Evolutionary conservation across 768 basidiomycete genomes (phyloP), one percentile per base, ranked within the genome.

Genomic region (Serendipita sp.): DNA sequence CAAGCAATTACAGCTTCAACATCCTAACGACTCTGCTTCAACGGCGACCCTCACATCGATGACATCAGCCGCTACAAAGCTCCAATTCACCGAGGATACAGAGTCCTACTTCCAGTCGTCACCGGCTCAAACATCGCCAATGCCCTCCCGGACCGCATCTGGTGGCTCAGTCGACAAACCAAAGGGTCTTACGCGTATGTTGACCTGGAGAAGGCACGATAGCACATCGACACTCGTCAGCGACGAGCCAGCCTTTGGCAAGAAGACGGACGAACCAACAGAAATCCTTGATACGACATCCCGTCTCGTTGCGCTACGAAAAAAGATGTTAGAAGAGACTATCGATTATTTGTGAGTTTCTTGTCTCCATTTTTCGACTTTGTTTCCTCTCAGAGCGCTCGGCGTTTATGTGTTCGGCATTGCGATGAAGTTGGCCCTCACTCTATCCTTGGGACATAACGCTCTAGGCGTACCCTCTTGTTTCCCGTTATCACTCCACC

Each of bases 261-360:
- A 53, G 52, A 16, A 16, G 52, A 29, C 23, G 29, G 52, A 53
- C 15, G 52, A 53, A 29, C 52, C 52, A 11, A 29, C 29, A 16
- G 52, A 53, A 27, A 27, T 53, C 52, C 74, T 78, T 0, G 85
- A 88, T 69, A 87, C 87, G 0, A 73, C 75, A 2, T 80, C 80
- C 53, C 76, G 83, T 55, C 72, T 90, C 46, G 79, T 80, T 3
- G 81, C 83, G 37, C 71, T 90, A 65, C 78, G 87, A 45, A 80
- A 78, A 50, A 72, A 82, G 63, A 88, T 90, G 87, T 62, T 67
- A 16, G 85, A 84, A 69, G 83, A 87, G 63, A 77, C 76, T 58
- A 74, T 89, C 63, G 85, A 88, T 70, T 88, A 83, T 69, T 90
- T 89, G 87, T 89, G 69, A 73, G 85, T 79, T 31, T 44, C 23